phyloP scores from a whole-genome alignment of 495 filamentous ascomycete genomes.

The Penicillium alfredii region DNA sequence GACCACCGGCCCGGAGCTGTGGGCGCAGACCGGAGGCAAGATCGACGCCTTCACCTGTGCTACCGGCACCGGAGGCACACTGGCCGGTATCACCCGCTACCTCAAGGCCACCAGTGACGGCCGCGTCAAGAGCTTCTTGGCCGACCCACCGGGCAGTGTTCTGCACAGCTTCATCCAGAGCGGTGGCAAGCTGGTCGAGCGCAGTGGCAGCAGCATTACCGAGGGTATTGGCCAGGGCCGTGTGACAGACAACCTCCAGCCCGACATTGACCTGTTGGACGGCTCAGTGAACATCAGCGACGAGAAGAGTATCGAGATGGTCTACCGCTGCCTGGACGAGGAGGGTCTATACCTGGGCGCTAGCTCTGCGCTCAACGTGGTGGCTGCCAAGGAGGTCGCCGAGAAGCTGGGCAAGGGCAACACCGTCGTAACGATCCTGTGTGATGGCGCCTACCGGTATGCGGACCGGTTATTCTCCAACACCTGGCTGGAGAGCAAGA shows the following conservation, averaged over 20 bases:
- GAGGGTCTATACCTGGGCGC: conserved; percentile 96
- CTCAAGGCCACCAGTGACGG: conserved; percentile 79
- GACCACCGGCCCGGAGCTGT: conserved; percentile 95
- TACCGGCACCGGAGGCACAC: conserved; percentile 86
- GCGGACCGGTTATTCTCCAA: conserved; percentile 86
- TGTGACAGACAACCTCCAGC: conserved; percentile 87
- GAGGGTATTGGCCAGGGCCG: conserved; percentile 97
- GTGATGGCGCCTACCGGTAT: conserved; percentile 94
- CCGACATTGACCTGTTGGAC: conserved; percentile 78
- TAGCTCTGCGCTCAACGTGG: conserved; percentile 88
- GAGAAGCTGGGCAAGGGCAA: conserved; percentile 83
- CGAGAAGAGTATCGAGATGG: conserved; percentile 95
- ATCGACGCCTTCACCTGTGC: conserved; percentile 93
- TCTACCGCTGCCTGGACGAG: conserved; percentile 94
- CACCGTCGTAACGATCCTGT: conserved; percentile 88
- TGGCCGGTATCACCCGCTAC: conserved; percentile 85
- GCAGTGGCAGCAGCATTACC: conserved; percentile 85
- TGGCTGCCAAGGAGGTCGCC: conserved; percentile 89
- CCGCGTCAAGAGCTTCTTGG: conserved; percentile 80
- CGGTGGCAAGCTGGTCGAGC: conserved; percentile 73
- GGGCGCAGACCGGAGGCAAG: conserved; percentile 83
- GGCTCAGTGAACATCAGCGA: conserved; percentile 82
- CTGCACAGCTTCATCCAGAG: conserved; percentile 87
- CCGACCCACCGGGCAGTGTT: conserved; percentile 88
- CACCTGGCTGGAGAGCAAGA: conserved; percentile 84